Conservation (phyloP, 75 land plant species). For the Cupressus sempervirens region DNA sequence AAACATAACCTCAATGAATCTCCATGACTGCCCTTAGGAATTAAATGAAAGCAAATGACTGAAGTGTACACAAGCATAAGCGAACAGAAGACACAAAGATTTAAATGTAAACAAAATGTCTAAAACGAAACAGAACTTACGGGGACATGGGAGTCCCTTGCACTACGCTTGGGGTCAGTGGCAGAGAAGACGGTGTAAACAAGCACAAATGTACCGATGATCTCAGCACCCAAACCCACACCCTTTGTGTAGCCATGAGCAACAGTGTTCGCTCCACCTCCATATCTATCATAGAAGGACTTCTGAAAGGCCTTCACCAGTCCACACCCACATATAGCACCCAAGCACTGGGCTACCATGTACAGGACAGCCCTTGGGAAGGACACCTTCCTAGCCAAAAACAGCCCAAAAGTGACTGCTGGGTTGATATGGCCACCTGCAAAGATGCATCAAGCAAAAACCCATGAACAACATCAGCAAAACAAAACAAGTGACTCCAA, state of each 20-base stretch:
- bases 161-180: slow-evolving; percentile 53
- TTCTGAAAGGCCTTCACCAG: slow-evolving; percentile 45
- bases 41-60: neutral
- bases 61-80: too few species aligned
- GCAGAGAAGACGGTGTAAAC: slow-evolving; percentile 62
- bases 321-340: slow-evolving; percentile 39
- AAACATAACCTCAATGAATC: too few species aligned
- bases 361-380: slow-evolving; percentile 40
- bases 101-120: too few species aligned
- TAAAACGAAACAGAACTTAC: slow-evolving; percentile 32
- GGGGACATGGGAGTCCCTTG: slow-evolving; percentile 56
- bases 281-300: slow-evolving; percentile 22
- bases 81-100: too few species aligned
- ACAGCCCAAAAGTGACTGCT: slow-evolving; percentile 41
- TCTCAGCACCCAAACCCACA: slow-evolving; percentile 43
- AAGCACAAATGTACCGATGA: slow-evolving; percentile 50
- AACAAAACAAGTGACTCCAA: neutral
- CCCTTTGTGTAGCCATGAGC: slow-evolving; percentile 34
- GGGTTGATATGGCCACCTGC: slow-evolving; percentile 50
- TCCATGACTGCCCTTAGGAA: slow-evolving; percentile 13
- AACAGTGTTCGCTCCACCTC: slow-evolving; percentile 51
- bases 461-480: neutral
- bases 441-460: neutral
- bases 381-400: slow-evolving; percentile 42
- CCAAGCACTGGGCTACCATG: slow-evolving; percentile 54